phyloP scores from a whole-genome alignment of 768 basidiomycete species.

The Phylloporus sp. region DNA sequence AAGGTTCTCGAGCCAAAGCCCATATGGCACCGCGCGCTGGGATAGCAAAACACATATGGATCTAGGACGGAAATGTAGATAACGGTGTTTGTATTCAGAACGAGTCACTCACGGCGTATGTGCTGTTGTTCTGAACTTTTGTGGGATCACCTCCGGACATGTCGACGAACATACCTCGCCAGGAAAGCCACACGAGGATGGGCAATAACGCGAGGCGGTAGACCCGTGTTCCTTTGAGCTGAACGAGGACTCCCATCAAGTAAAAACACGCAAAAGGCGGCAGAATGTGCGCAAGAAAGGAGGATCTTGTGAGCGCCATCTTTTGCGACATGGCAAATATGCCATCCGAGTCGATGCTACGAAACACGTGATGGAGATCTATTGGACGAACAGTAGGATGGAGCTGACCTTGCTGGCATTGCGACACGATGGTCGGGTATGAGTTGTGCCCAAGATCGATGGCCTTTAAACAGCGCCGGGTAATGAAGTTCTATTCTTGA shows the following conservation, averaged over 20 bases:
- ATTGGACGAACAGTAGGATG: background rate
- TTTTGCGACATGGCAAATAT: slow-evolving; percentile 7
- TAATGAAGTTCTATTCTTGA: too few relatives aligned
- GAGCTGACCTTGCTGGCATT: slow-evolving; percentile 4
- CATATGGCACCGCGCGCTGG: slow-evolving; percentile 13
- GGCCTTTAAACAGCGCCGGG: too few relatives aligned
- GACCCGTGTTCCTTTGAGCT: slow-evolving; percentile 36
- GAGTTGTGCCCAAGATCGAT: too few relatives aligned
- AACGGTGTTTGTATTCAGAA: background rate
- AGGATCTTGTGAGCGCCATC: slow-evolving; percentile 7
- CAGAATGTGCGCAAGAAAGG: slow-evolving; percentile 34
- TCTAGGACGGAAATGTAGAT: slow-evolving; percentile 2
- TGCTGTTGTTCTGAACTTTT: slow-evolving; percentile 10
- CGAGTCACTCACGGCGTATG: slow-evolving; percentile 17
- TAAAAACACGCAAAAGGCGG: slow-evolving; percentile 44
- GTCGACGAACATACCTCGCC: slow-evolving; percentile 32
- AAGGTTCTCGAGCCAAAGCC: slow-evolving; percentile 14
- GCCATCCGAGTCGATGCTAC: background rate
- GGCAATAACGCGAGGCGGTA: slow-evolving; percentile 48
- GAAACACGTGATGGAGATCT: background rate
- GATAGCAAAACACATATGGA: slow-evolving; percentile 7
- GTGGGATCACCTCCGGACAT: slow-evolving; percentile 11
- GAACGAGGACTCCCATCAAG: slow-evolving; percentile 47
- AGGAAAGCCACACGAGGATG: slow-evolving; percentile 39
- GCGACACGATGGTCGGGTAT: too few relatives aligned